Conservation (phyloP, 805 yeast species). For the Isabelozyma pseudorhagii region DNA sequence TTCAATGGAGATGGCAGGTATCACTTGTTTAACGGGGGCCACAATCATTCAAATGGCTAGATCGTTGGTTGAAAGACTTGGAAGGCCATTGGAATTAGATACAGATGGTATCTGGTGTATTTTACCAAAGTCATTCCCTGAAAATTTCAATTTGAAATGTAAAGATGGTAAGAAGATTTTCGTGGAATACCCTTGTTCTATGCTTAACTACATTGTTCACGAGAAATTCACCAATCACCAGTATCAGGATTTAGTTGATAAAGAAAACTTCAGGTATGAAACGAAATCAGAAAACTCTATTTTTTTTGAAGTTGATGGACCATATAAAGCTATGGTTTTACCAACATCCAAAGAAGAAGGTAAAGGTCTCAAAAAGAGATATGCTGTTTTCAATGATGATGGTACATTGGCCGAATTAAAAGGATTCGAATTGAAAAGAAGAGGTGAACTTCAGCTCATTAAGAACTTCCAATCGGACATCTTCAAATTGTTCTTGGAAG, state of each 20-base stretch:
- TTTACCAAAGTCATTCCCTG: conserved; percentile 90
- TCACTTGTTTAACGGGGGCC: conserved; percentile 96
- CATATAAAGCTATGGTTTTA: conserved; percentile 93
- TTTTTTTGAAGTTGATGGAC: conserved; percentile 98
- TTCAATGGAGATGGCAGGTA: conserved; percentile 99
- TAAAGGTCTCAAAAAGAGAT: conserved; percentile 91
- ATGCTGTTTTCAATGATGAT: conserved; percentile 94
- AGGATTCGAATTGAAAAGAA: conserved; percentile 93
- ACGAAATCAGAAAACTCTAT: conserved; percentile 88
- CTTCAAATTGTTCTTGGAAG: conserved; percentile 87
- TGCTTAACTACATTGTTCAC: conserved; percentile 92
- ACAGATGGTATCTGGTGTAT: conserved; percentile 99
- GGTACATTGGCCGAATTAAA: conserved; percentile 93
- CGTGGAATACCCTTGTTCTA: conserved; percentile 91
- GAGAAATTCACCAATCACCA: conserved; percentile 89
- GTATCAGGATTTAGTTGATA: conserved; percentile 82
- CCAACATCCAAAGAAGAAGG: conserved; percentile 98
- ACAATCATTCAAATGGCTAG: conserved; percentile 98
- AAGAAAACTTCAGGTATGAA: conserved; percentile 62
- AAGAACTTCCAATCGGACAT: conserved; percentile 95
- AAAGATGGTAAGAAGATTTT: conserved; percentile 74
- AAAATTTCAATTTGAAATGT: conserved; percentile 67
- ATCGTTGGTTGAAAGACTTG: conserved; percentile 82
- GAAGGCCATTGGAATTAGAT: conserved; percentile 93
- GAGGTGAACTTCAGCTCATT: conserved; percentile 92